A percentile compares a stretch with the other conserved stretches of the same genome.
Conservation (phyloP, 805 yeast species). For the Ogataea trehaloabstinens region DNA sequence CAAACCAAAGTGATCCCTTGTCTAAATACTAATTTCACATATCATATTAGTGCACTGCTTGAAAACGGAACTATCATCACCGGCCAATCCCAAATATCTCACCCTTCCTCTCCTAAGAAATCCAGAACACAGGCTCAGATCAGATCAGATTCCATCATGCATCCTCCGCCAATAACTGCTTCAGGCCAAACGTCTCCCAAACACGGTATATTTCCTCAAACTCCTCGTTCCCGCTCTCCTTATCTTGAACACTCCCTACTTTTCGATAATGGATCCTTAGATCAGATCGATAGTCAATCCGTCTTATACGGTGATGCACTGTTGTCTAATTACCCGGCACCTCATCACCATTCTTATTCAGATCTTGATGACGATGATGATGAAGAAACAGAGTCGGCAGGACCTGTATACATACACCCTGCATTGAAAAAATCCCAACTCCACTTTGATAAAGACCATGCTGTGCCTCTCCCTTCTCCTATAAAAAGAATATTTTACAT, state of each 20-base stretch:
- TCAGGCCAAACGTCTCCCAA: constrained; percentile 17
- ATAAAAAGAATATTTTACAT: constrained; percentile 73
- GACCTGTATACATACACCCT: constrained; percentile 74
- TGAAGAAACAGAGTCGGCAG: constrained; percentile 52
- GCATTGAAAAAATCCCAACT: constrained; percentile 72
- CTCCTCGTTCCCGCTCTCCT: neutral
- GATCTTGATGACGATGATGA: constrained; percentile 22
- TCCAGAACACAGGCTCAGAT: neutral
- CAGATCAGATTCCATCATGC: constrained; percentile 15
- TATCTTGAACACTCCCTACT: neutral
- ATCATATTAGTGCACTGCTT: constrained; percentile 78
- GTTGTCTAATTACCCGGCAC: neutral
- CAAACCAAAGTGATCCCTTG: constrained; percentile 69
- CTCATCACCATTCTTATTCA: neutral
- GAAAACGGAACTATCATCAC: constrained; percentile 70
- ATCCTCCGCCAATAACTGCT: constrained; percentile 22
- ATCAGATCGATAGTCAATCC: constrained; percentile 16
- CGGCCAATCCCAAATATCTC: constrained; percentile 93
- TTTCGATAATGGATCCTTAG: constrained; percentile 3
- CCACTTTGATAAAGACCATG: constrained; percentile 60
- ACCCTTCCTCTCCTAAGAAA: constrained; percentile 46
- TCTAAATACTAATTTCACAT: constrained; percentile 77
- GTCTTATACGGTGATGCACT: constrained; percentile 18
- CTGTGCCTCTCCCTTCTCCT: constrained; percentile 68
- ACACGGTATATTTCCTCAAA: neutral